A percentile compares a stretch with the other conserved stretches of the same genome.
Conservation (phyloP, 2,329 filamentous ascomycete species). For the Phyllosticta citrichinensis region DNA sequence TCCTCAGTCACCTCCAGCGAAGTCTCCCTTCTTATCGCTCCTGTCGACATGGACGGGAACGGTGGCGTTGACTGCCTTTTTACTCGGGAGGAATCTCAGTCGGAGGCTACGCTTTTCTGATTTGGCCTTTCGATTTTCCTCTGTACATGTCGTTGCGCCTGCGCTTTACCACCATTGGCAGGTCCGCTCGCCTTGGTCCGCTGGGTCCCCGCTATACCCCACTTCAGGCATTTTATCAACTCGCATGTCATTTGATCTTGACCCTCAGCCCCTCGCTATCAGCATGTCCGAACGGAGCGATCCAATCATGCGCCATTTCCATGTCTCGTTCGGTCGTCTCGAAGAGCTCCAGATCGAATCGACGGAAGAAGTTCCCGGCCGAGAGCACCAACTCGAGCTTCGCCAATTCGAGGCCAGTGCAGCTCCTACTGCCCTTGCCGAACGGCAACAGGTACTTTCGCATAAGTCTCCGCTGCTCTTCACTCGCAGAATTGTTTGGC, state of each 20-base stretch:
- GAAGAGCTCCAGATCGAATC: conserved; percentile 4
- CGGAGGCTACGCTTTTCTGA: too few relatives aligned
- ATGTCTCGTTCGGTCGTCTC: conserved; percentile 13
- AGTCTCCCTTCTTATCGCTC: background rate
- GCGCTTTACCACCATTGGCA: background rate
- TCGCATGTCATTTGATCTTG: conserved; percentile 3
- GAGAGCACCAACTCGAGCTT: background rate
- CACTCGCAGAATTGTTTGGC: background rate
- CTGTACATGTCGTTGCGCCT: too few relatives aligned
- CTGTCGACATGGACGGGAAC: background rate
- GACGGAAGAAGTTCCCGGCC: background rate
- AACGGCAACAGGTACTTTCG: conserved; percentile 14
- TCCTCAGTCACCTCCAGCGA: background rate
- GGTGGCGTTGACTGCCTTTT: background rate
- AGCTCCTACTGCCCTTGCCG: conserved; percentile 14
- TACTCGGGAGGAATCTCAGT: too few relatives aligned
- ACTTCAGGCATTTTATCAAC: background rate
- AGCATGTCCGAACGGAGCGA: conserved; percentile 9
- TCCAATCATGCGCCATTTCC: conserved; percentile 10
- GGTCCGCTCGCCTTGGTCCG: background rate
- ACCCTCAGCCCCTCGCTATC: conserved; percentile 13
- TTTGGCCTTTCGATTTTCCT: too few relatives aligned
- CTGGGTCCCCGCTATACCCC: background rate
- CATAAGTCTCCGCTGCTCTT: conserved; percentile 7
- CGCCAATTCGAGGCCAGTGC: conserved; percentile 13